phyloP scores from a whole-genome alignment of 139 green algal species.

The Chlamydomonas sphaeroides region DNA sequence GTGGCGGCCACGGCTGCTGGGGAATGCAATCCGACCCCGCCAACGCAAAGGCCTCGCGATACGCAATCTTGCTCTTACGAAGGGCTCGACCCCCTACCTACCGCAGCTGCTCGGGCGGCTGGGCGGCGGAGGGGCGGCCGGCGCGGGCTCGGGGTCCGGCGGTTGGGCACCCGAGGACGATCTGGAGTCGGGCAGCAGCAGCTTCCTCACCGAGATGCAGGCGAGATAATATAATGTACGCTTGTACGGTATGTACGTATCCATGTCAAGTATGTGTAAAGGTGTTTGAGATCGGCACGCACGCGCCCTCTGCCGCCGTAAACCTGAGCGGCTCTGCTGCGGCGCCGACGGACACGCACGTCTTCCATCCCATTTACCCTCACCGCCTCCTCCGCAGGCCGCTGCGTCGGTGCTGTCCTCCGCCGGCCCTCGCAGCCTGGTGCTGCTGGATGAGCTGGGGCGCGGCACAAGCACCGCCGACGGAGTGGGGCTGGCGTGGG shows the following conservation, averaged over 20 bases:
- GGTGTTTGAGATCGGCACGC: too few relatives aligned
- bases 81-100: too few relatives aligned
- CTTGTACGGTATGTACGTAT: too few relatives aligned
- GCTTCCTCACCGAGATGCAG: constrained; percentile 87
- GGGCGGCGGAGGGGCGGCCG: not conserved
- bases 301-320: too few relatives aligned
- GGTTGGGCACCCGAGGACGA: constrained; percentile 61
- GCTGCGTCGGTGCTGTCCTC: constrained; percentile 67
- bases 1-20: too few relatives aligned
- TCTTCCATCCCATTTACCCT: too few relatives aligned
- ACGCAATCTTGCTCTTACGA: too few relatives aligned
- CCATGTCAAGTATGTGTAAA: too few relatives aligned
- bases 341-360: too few relatives aligned
- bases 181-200: constrained; percentile 82
- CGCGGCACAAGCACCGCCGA: constrained; percentile 79
- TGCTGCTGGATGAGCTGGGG: constrained; percentile 90
- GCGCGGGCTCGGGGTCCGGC: not conserved
- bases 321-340: not conserved
- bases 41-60: too few relatives aligned
- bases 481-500: constrained; percentile 82
- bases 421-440: constrained; percentile 57
- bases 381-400: constrained; percentile 46
- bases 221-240: constrained; percentile 30
- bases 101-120: constrained; percentile 65
- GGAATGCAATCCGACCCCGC: too few relatives aligned